Base-by-base conservation (phyloP, 345 rosid species). In the Draba incana region DNA sequence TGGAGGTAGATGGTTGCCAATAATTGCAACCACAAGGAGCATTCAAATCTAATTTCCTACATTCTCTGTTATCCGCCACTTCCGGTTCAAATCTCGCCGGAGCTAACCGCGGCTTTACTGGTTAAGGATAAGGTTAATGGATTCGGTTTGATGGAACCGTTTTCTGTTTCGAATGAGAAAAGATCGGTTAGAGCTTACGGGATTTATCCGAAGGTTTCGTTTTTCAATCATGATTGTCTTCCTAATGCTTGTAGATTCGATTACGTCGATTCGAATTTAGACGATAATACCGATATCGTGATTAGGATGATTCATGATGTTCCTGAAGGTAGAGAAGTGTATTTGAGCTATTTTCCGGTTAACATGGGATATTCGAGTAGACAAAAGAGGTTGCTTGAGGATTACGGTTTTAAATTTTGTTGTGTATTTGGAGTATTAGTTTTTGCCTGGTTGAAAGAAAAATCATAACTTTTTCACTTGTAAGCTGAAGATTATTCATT, bases 221-320 rank as follows among this genome's bases (percentile, higher is more conserved):
- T 90, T 44, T 87, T 90, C 71, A 93, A 90, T 66, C 97, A 90
- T 45, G 98, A 88, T 50, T 93, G 97, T 77, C 92, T 93, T n/a
- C 98, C 98, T 15, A 90, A 90, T 84, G 98, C 92, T 55, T 93
- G 98, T 64, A 79, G 96, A 69, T 90, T 93, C 48, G 97, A 88
- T 54, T 90, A 90, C 12, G 85, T 88, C 1, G 97, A 90, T 75
- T 50, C 82, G 28, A 79, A 49, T 37, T 69, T 56, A 0, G 81
- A 53, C 20, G 20, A 64, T 15, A 85, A 83, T 45, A 82, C 96
- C 0, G 94, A 93, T 67, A 80, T 93, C 20, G 64, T 87, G 20
- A 77, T 87, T 64, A 81, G 98, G 72, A 83, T 93, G 85, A 80
- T 93, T 28, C 98, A 93, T 59, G 97, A 90, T 72, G 86, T 90